Percentiles rank a stretch among this genome's conserved stretches.
phyloP scores from a whole-genome alignment of 2,329 filamentous ascomycete species.

The Alternaria sp. region DNA sequence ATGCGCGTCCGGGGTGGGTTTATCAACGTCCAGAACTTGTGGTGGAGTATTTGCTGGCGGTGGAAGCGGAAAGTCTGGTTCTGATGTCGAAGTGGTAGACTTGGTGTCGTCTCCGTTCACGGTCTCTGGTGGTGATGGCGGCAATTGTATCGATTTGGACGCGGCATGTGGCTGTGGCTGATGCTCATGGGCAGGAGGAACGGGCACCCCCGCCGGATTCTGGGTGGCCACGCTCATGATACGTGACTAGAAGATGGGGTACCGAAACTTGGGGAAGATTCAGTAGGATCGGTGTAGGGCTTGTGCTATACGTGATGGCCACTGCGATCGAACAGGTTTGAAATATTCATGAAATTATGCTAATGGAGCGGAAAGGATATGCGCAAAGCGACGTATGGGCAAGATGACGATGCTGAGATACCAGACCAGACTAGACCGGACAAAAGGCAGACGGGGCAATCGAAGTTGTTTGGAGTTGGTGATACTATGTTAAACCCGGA shows the following conservation, averaged over 20 bases:
- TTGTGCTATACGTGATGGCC: neutral
- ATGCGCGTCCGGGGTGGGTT: slow-evolving; percentile 82
- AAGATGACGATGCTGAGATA: neutral
- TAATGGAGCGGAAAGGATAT: neutral
- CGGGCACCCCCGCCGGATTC: slow-evolving; percentile 16
- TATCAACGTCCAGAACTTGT: slow-evolving; percentile 73
- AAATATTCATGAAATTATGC: neutral
- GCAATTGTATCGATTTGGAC: slow-evolving; percentile 27
- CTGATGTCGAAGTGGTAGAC: slow-evolving; percentile 21
- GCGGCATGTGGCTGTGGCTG: slow-evolving; percentile 26
- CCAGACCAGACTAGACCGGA: neutral
- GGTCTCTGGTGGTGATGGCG: slow-evolving; percentile 46
- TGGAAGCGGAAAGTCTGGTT: slow-evolving; percentile 67
- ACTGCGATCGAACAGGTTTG: neutral
- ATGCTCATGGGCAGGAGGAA: slow-evolving; percentile 19
- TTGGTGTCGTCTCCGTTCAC: slow-evolving; percentile 40
- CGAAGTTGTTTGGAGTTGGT: neutral
- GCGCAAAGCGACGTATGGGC: neutral
- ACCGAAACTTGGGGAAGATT: neutral
- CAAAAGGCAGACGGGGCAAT: neutral
- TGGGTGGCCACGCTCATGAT: slow-evolving; percentile 29
- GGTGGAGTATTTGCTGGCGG: slow-evolving; percentile 65
- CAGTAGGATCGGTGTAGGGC: neutral
- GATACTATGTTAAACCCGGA: neutral
- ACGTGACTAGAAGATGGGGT: neutral